Base-by-base conservation (phyloP, 768 basidiomycete genomes). In the Trametes punicea region DNA sequence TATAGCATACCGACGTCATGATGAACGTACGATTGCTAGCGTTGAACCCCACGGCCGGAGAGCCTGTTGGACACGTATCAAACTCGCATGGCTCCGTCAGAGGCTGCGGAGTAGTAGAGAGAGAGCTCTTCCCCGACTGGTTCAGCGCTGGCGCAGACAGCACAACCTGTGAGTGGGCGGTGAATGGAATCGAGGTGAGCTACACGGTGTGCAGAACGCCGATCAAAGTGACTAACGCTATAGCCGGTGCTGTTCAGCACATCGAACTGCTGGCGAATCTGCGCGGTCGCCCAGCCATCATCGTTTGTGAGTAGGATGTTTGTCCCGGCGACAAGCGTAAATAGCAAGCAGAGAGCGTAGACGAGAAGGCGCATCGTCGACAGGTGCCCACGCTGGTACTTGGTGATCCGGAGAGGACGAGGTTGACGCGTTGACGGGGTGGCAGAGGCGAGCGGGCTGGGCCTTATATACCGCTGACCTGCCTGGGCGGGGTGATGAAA, bases 261-360 rank as follows among this genome's bases (percentile, higher is more conserved):
- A 20, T 66, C 53, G 51, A 64, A 62, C 46, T 70, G 66, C 13
- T 67, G 67, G 38, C 70, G 69, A 27, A 71, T 68, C 42, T 67
- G 64, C 0, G 69, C 67, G 3, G 58, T 62, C 15, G 70, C 71
- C 71, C 71, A 72, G 9, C 71, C 70, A 46, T 71, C 70, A 51
- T 70, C 69, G 46, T 70, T 66, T 18, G 65, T 61, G 18, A 69
- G 49, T 38, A 70, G 33, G 40, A 70, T 58, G 29, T 65, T 67
- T 11, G 38, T 51, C 27, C 50, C 56, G 4, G 36, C 6, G 4
- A 30, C 38, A 23, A 39, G 45, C 16, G 45, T 20, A 23, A 15
- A 36, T 8, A 57, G 26, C 8, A 51, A 25, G 10, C 34, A 42
- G 27, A 57, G 50, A 29, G 38, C 30, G 29, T 41, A 27, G 3